phyloP scores from a whole-genome alignment of 192 early-diverging fungal species.

The Backusella parvicylindrica region DNA sequence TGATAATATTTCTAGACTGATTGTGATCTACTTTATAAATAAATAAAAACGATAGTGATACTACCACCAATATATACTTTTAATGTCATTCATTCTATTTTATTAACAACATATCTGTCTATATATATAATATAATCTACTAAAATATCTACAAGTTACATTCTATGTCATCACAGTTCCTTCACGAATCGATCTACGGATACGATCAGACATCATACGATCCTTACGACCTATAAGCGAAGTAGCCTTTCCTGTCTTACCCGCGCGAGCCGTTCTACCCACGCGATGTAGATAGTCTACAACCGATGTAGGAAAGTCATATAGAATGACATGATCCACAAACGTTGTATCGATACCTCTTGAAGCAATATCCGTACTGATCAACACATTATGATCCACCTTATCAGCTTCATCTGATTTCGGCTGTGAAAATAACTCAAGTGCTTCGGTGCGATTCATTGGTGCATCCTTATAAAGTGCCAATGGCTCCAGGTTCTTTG shows the following conservation, averaged over 20 bases:
- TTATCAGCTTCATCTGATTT: conserved; percentile 2
- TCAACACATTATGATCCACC: conserved; percentile 54
- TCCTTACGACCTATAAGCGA: conserved; percentile 77
- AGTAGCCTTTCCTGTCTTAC: conserved; percentile 74
- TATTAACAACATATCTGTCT: no score
- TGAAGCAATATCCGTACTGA: conserved; percentile 90
- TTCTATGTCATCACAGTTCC: conserved; percentile 48
- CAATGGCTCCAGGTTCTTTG: conserved; percentile 33
- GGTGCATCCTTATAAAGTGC: conserved; percentile 35
- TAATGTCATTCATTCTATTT: no score
- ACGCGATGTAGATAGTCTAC: conserved; percentile 93
- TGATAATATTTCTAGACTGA: no score
- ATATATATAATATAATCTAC: no score
- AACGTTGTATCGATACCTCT: conserved; percentile 86
- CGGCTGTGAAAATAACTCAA: conserved; percentile 36
- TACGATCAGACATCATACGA: conserved; percentile 59
- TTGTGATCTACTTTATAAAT: no score
- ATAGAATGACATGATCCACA: conserved; percentile 85
- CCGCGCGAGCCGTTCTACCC: conserved; percentile 86
- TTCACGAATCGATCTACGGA: conserved; percentile 53
- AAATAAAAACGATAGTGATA: no score
- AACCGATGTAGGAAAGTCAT: conserved; percentile 86
- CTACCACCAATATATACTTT: no score
- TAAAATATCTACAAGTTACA: no score
- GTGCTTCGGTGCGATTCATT: conserved; percentile 35